Conservation (phyloP, 495 filamentous ascomycete genomes). For the Penicillium verhagenii region DNA sequence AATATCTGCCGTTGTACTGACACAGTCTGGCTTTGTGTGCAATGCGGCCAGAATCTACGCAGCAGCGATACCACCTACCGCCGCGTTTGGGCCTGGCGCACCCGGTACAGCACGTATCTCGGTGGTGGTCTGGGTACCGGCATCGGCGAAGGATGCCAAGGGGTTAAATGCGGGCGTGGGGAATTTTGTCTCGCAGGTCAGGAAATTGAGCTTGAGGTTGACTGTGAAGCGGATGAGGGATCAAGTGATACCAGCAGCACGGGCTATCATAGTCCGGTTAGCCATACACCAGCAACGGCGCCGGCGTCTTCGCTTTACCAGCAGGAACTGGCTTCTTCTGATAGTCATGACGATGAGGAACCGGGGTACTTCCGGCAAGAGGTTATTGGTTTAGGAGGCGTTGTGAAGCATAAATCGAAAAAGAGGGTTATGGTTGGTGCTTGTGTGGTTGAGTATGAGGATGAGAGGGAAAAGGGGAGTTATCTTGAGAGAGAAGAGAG, state of each 20-base stretch:
- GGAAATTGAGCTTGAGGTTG: constrained; percentile 75
- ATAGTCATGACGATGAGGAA: constrained; percentile 42
- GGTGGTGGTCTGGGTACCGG: constrained; percentile 76
- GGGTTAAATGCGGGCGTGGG: constrained; percentile 78
- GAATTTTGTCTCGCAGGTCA: constrained; percentile 65
- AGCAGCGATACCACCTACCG: constrained; percentile 71
- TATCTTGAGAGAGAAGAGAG: constrained; percentile 65
- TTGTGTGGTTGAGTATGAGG: constrained; percentile 77
- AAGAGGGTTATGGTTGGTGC: constrained; percentile 74
- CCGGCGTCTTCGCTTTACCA: constrained; percentile 4
- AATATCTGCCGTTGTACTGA: constrained; percentile 68
- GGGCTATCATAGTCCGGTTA: constrained; percentile 11
- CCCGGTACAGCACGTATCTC: constrained; percentile 74
- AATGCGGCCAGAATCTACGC: constrained; percentile 69
- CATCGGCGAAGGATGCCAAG: constrained; percentile 83
- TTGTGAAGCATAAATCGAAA: constrained; percentile 77
- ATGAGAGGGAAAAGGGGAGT: constrained; percentile 63
- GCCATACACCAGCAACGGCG: constrained; percentile 1
- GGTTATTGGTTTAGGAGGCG: constrained; percentile 82
- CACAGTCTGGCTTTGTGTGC: constrained; percentile 75
- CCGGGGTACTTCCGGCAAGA: constrained; percentile 79
- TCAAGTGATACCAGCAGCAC: constrained; percentile 23
- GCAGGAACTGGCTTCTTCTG: constrained; percentile 16
- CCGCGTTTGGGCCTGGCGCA: constrained; percentile 85
- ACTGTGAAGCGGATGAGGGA: constrained; percentile 67